A percentile compares a stretch with the other conserved stretches of the same genome.
Evolutionary conservation across 2,329 filamentous ascomycete species (phyloP).

Genomic region (Penicillium crustosum): DNA sequence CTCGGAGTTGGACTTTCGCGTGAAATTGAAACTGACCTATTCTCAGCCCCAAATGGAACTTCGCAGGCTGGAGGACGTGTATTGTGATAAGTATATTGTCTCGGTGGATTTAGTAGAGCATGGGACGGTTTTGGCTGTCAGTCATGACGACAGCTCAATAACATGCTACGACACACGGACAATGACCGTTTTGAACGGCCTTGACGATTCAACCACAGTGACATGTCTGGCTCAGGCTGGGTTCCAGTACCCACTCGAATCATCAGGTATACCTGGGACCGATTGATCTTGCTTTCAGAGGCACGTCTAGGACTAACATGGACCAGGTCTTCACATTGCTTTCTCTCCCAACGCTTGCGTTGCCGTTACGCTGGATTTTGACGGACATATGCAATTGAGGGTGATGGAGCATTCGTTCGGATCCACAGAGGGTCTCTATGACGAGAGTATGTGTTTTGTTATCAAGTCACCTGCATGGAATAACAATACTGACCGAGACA

Average conservation of each 20-base stretch:
- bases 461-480: neutral
- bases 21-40: constrained; percentile 17
- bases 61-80: constrained; percentile 65
- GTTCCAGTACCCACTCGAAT: constrained; percentile 67
- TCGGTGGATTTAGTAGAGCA: constrained; percentile 67
- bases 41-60: constrained; percentile 53
- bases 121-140: constrained; percentile 69
- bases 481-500: constrained; percentile 1
- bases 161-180: constrained; percentile 76
- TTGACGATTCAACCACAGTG: constrained; percentile 64
- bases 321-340: constrained; percentile 36
- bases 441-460: constrained; percentile 36
- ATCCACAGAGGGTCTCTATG: constrained; percentile 35
- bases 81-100: constrained; percentile 69
- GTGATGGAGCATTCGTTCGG: constrained; percentile 45
- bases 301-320: constrained; percentile 13
- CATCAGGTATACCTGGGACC: constrained; percentile 56
- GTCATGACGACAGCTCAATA: constrained; percentile 76
- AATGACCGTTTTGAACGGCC: constrained; percentile 66
- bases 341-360: constrained; percentile 49
- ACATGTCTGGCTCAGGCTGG: constrained; percentile 73
- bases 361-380: constrained; percentile 39
- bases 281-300: neutral
- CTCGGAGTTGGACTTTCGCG: constrained; percentile 2
- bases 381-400: constrained; percentile 41